Conservation (phyloP, 331 rosid genomes). For the Spiraea crenata region DNA sequence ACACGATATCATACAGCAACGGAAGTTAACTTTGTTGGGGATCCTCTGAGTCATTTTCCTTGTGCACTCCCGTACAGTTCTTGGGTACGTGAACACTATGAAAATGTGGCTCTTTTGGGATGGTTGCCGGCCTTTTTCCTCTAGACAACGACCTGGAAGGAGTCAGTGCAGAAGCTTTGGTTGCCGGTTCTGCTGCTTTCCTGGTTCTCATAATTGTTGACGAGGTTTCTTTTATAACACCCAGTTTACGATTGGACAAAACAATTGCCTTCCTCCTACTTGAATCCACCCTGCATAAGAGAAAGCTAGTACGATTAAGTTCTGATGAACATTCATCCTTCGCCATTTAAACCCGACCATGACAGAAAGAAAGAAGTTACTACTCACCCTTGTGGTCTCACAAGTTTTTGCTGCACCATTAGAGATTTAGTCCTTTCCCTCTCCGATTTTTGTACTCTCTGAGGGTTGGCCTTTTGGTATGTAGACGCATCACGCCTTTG, state of each 20-base stretch:
- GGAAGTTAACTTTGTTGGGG: conserved; percentile 3
- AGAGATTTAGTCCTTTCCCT: conserved; percentile 35
- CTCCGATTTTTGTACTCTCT: conserved; percentile 21
- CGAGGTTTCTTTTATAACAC: conserved; percentile 44
- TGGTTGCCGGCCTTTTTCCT: conserved; percentile 48
- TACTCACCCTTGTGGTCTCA: conserved; percentile 49
- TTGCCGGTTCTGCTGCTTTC: conserved; percentile 38
- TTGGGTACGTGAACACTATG: conserved; percentile 44
- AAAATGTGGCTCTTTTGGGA: conserved; percentile 68
- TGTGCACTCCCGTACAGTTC: conserved; percentile 46
- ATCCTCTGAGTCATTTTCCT: conserved; percentile 26
- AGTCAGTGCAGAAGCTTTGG: conserved; percentile 18
- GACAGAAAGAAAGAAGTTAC: background rate
- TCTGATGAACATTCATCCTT: background rate
- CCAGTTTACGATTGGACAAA: conserved; percentile 31
- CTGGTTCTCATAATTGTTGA: conserved; percentile 29
- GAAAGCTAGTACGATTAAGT: conserved; percentile 2
- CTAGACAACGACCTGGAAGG: conserved; percentile 35
- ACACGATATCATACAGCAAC: conserved; percentile 9
- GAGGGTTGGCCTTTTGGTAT: conserved; percentile 27
- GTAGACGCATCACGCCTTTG: conserved; percentile 24
- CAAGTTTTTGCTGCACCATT: conserved; percentile 26
- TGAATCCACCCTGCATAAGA: conserved; percentile 47
- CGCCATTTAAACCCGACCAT: background rate
- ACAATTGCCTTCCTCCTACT: conserved; percentile 42